Evolutionary conservation across 352 stramenopile species (phyloP).

Genomic region (Pythium dissotocum): DNA sequence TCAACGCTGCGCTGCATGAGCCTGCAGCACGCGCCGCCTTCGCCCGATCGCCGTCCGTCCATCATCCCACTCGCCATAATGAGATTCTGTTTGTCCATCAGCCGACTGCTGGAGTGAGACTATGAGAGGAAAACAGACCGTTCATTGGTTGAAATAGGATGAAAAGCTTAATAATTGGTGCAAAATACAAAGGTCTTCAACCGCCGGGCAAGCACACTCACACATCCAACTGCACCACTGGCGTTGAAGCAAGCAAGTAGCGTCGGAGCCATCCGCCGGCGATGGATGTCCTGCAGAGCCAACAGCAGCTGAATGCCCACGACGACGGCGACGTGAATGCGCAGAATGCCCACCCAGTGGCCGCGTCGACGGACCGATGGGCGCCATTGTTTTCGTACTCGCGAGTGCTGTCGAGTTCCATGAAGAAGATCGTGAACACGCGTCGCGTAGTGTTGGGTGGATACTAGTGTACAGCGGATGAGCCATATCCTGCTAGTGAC

Average conservation of each 20-base stretch:
- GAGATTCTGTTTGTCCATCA: neutral
- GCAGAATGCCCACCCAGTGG: neutral
- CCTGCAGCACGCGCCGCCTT: neutral
- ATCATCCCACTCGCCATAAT: neutral
- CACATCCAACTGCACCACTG: neutral
- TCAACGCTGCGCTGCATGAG: neutral
- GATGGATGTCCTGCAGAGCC: neutral
- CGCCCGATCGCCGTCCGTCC: neutral
- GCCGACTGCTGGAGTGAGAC: neutral
- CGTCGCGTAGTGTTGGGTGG: constrained; percentile 21
- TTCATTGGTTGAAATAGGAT: neutral
- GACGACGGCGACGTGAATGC: neutral
- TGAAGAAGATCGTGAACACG: constrained; percentile 53
- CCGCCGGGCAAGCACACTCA: neutral
- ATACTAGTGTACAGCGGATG: neutral
- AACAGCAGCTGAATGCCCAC: neutral
- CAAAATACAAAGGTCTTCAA: constrained; percentile 9
- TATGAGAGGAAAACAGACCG: neutral
- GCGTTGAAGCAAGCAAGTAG: no score
- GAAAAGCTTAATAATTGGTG: neutral
- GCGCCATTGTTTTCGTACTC: constrained; percentile 34
- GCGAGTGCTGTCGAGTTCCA: constrained; percentile 48
- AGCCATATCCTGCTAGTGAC: neutral
- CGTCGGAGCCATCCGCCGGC: no score
- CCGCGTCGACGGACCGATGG: constrained; percentile 10